Evolutionary conservation across 371 early-diverging fungal species (phyloP), one percentile per base, ranked within the genome.

Genomic region (Funneliformis caledonium): DNA sequence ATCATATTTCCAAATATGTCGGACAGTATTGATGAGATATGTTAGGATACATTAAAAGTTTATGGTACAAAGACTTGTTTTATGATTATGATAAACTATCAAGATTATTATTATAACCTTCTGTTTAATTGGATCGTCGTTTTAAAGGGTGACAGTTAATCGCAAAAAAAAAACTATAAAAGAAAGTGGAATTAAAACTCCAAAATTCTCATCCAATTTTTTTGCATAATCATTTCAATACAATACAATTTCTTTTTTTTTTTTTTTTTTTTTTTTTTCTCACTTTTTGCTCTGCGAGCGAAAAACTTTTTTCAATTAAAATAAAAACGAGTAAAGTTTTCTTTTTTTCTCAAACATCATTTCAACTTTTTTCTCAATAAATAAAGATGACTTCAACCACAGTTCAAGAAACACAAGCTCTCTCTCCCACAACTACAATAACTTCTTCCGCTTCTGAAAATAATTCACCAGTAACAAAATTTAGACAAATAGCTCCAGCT

Each of bases 401-500:
- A 11, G 19, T 19, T 56, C 56, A 56, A 8, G 56, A 56, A 56
- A 56, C 19, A 56, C 56, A 56, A 19, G 19, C 16, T 37, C 37
- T 3, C 56, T 56, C 56, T 56, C 16, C 56, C 12, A 10, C 50
- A 37, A 37, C 1, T 16, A 56, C 56, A 52, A 16, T 19, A 52
- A 0, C 56, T 16, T 16, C 52, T 4, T 52, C 52, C 11, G 0
- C 52, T 14, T 19, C 47, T 37, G 37, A 37, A 2, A 37, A 37
- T 47, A 47, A 7, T 47, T 47, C 47, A 47, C 47, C 47, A 47
- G 7, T 47, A 7, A 7, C 56, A 16, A 78, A 78, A 68, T 48
- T 67, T 31, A 45, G 78, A 19, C 50, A 78, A 22, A 78, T 78
- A 33, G 78, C 78, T 22, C 78, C 78, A 8, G 78, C 78, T 52